Conservation (phyloP, 2,329 filamentous ascomycete species). For the Penicillium corylophilum region DNA sequence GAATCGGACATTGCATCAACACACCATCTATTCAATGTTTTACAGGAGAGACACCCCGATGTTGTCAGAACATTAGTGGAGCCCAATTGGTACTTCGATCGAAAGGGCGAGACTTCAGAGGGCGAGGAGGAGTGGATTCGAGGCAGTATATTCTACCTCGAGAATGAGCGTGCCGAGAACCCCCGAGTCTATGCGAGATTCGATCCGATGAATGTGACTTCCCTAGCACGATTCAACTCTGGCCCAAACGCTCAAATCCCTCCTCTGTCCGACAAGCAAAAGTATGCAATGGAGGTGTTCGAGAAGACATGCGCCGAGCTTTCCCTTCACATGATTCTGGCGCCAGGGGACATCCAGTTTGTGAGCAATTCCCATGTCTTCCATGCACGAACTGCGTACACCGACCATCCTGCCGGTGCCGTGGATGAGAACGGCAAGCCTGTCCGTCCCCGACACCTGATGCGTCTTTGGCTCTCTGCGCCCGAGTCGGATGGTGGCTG, state of each 20-base stretch:
- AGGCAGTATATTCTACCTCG: conserved; percentile 70
- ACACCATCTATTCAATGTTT: conserved; percentile 75
- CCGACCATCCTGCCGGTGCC: conserved; percentile 24
- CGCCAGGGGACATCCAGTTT: conserved; percentile 30
- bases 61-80: conserved; percentile 69
- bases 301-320: conserved; percentile 26
- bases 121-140: conserved; percentile 69
- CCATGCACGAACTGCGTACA: conserved; percentile 29
- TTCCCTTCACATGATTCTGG: conserved; percentile 28
- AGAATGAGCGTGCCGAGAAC: conserved; percentile 55
- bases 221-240: conserved; percentile 68
- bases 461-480: conserved; percentile 28
- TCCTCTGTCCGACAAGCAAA: conserved; percentile 25
- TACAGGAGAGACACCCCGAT: conserved; percentile 72
- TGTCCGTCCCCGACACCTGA: conserved; percentile 25
- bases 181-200: conserved; percentile 68
- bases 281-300: conserved; percentile 25
- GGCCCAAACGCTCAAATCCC: conserved; percentile 30
- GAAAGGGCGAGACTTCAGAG: conserved; percentile 75
- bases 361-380: conserved; percentile 29
- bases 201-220: conserved; percentile 75
- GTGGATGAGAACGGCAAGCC: conserved; percentile 22
- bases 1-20: conserved; percentile 76
- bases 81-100: conserved; percentile 86
- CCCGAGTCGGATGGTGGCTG: conserved; percentile 29